Conservation (phyloP, 176 grass and related monocot genomes). For the Eleusine coracana region DNA sequence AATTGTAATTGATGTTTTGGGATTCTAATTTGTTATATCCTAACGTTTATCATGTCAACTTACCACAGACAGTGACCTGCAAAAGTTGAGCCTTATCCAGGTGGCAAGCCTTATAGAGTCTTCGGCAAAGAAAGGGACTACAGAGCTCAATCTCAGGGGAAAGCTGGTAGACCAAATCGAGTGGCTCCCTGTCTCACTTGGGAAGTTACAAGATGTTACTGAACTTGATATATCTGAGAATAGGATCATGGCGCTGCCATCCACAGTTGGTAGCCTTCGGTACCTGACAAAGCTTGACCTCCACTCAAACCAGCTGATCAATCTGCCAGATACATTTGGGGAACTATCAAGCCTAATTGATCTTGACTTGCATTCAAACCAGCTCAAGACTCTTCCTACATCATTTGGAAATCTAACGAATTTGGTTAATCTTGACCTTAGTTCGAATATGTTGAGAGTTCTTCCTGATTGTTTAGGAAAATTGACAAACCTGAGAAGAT, state of each 20-base stretch:
- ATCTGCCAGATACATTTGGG: slow-evolving; percentile 87
- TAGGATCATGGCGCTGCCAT: slow-evolving; percentile 80
- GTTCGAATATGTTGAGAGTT: slow-evolving; percentile 73
- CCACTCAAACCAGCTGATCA: slow-evolving; percentile 91
- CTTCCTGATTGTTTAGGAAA: slow-evolving; percentile 82
- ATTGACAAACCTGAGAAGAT: slow-evolving; percentile 73
- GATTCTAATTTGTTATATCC: neutral
- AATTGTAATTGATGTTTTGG: neutral
- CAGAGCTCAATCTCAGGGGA: slow-evolving; percentile 74
- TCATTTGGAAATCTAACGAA: slow-evolving; percentile 80
- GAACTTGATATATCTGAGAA: slow-evolving; percentile 93
- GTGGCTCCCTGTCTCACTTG: slow-evolving; percentile 95
- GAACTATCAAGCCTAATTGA: slow-evolving; percentile 80
- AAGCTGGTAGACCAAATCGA: slow-evolving; percentile 90
- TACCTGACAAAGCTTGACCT: slow-evolving; percentile 85
- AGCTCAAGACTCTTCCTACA: slow-evolving; percentile 71
- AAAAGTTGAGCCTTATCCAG: slow-evolving; percentile 94
- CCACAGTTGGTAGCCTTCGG: slow-evolving; percentile 77
- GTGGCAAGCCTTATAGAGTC: slow-evolving; percentile 89
- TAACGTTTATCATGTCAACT: slow-evolving; percentile 27
- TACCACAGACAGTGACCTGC: slow-evolving; percentile 48
- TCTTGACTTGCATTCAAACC: slow-evolving; percentile 82
- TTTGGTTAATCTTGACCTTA: slow-evolving; percentile 74
- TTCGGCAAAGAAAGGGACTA: slow-evolving; percentile 74
- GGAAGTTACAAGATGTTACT: slow-evolving; percentile 80